Evolutionary conservation across 805 yeast genomes (phyloP).

Genomic region (Candida pseudoglaebosa): DNA sequence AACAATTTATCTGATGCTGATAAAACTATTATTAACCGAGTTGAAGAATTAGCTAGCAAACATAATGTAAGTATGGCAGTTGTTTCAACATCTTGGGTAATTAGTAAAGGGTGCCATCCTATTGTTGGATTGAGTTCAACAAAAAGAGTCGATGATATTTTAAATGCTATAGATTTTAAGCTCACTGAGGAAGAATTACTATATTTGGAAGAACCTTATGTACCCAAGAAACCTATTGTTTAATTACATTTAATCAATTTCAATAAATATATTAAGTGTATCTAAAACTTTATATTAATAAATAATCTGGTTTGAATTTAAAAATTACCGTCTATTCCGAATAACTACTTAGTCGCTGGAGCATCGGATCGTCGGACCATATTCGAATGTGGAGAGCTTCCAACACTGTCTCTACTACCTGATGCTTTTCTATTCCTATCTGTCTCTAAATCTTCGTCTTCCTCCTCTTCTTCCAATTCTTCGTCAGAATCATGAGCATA

Average conservation of each 20-base stretch:
- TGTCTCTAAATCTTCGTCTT: background rate
- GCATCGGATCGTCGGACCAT: too few species aligned
- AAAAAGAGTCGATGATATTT: slow-evolving; percentile 16
- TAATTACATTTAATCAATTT: too few species aligned
- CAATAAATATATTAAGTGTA: too few species aligned
- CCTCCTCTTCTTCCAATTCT: slow-evolving; percentile 31
- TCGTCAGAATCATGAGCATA: slow-evolving; percentile 25
- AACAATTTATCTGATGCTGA: slow-evolving; percentile 14
- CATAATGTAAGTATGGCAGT: slow-evolving; percentile 43
- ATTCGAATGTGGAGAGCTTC: too few species aligned
- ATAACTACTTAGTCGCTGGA: too few species aligned
- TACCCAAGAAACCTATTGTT: slow-evolving; percentile 11
- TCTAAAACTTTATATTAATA: too few species aligned
- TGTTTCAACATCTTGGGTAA: slow-evolving; percentile 20
- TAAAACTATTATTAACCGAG: slow-evolving; percentile 28
- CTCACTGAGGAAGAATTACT: slow-evolving; percentile 28
- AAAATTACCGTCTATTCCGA: too few species aligned
- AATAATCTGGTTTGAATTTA: too few species aligned
- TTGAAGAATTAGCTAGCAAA: slow-evolving; percentile 52
- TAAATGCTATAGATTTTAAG: slow-evolving; percentile 10
- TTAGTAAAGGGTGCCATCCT: slow-evolving; percentile 15
- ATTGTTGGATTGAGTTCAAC: slow-evolving; percentile 17
- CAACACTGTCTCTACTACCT: too few species aligned
- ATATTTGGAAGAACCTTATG: slow-evolving; percentile 37
- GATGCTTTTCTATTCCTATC: too few species aligned